Base-by-base conservation (phyloP, 2,329 filamentous ascomycete species). In the Aureobasidium sp. region DNA sequence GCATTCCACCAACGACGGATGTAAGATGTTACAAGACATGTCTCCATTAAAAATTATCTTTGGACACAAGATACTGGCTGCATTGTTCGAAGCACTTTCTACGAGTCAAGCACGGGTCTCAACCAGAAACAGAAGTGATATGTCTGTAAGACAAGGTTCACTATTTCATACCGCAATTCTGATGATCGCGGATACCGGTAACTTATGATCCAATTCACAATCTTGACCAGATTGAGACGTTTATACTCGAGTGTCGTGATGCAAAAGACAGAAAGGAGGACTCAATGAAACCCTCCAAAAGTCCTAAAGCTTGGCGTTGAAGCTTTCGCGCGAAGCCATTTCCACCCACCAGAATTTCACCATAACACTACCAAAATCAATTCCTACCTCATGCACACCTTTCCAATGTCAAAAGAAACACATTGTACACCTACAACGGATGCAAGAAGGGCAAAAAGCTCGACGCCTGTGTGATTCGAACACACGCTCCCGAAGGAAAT, bases 381-480 rank as follows among this genome's bases (percentile, higher is more conserved):
- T 15, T 6, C 42, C 42, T 6, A 44, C 41, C 42, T 6, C 26
- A 5, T 26, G 20, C 42, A 15, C 42, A 10, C 10, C 13, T 23
- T 26, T 15, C 20, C 3, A 10, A 1, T 4, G 4, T 5, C 4
- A 46, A 44, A 26, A 46, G 1, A 46, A 42, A 15, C n/a, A 46
- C 20, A 26, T 46, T 26, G 10, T 46, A 13, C 4, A 15, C 20
- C 3, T 46, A 8, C 5, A 6, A 1, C 0, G 1, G 0, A 4
- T 26, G 5, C 13, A 29, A 29, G 20, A 47, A 44, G 26, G 13
- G 15, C 46, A 48, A 48, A 47, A 48, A 32, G 26, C 4, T 32
- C 66, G 66, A 68, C 61, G 72, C 73, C 73, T 75, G 71, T 70
- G 72, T 71, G 73, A 75, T 75, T 75, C 73, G 73, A 75, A 75